These are phyloP conservation scores for Persicaria maculosa DNA, from an alignment of 148 eudicot genomes.

Conservation along the genomic window DNA sequence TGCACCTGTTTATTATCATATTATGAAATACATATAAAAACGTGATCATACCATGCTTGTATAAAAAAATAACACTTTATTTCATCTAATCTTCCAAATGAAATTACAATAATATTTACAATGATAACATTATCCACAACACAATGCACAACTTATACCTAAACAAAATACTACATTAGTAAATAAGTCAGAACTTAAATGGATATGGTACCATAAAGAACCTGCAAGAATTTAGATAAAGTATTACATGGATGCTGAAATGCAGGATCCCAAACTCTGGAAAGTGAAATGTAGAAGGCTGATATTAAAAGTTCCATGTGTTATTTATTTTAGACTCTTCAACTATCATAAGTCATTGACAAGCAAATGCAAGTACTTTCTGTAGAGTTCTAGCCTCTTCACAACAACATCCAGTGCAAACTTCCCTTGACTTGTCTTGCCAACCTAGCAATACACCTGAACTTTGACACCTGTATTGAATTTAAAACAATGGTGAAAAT, in stretches of 20 bases:
- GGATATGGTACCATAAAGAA: conserved; percentile 83
- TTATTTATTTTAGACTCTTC: not conserved
- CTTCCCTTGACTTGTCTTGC: conserved; percentile 81
- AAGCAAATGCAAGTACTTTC: conserved; percentile 33
- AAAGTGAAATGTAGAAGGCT: not conserved
- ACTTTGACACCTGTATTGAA: conserved; percentile 58
- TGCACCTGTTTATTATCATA: too few species aligned
- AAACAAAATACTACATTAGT: too few species aligned
- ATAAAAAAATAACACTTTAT: too few species aligned
- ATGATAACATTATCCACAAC: too few species aligned
- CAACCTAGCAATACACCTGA: conserved; percentile 82
- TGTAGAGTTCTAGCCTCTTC: conserved; percentile 75
- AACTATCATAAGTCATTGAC: not conserved
- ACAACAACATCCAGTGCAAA: conserved; percentile 92
- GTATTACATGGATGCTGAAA: not conserved
- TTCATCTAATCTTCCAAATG: too few species aligned
- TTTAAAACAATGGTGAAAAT: not conserved
- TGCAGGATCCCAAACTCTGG: not conserved
- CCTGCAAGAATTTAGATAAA: conserved; percentile 25
- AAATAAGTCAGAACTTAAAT: too few species aligned
- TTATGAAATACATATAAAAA: too few species aligned
- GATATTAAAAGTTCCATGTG: not conserved
- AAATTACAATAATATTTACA: too few species aligned
- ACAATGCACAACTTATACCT: too few species aligned
- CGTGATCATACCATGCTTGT: too few species aligned